Evolutionary conservation across 2,329 filamentous ascomycete species (phyloP), one percentile per base, ranked within the genome.

Genomic region (Helotiales sp.): DNA sequence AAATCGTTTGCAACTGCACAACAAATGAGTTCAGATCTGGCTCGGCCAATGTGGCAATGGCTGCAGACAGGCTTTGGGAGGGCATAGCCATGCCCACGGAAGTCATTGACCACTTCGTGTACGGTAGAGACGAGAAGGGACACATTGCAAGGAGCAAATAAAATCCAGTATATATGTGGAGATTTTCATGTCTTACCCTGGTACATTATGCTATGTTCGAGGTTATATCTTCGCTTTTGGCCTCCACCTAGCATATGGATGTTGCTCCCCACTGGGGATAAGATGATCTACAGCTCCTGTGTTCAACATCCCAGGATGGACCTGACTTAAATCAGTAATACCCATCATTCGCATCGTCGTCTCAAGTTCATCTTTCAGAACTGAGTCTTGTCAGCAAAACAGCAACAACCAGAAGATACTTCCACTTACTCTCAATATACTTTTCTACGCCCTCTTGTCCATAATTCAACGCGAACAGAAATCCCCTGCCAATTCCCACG

Each of bases 321-420:
- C 77, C 67, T 87, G 78, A 53, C 81, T 77, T 9, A 89, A 71
- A 60, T 81, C 78, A 1, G 83, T 87, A 31, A 88, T 77, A 1
- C 86, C 86, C 57, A 86, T 81, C 69, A 88, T 77, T 25, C 81
- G 79, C 86, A 89, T 89, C 1, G 84, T 84, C 1, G 82, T 86
- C 63, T 85, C 80, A 3, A 89, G 70, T 68, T 89, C 86, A 59
- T 88, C 85, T 52, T 76, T 76, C 15, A 84, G 62, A 17, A 81
- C 78, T 80, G 33, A 30, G 42, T 40, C 12, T 31, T 22, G 19
- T 61, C 30, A 62, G 59, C 19, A 58, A 29, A 25, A 34, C n/a
- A 36, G 5, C 30, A 46, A 13, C 36, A 47, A 22, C 22, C 22
- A 25, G 24, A 2, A 27, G 15, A 7, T n/a, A 53, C 2, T 29